phyloP scores from a whole-genome alignment of 768 basidiomycete genomes.

The Mycena epipterygia region DNA sequence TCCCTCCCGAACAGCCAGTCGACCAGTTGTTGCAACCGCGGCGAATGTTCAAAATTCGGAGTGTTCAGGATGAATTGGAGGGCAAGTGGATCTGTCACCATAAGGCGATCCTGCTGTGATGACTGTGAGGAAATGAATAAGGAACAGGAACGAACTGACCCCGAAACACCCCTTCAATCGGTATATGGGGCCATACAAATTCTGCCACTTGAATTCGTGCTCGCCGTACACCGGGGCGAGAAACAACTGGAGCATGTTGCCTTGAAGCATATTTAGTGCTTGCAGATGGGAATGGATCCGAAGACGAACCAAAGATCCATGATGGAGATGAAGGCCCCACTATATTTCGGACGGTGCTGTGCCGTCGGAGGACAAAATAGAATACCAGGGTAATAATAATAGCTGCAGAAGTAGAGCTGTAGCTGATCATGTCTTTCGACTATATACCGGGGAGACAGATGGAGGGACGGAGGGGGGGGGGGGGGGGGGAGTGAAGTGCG shows the following conservation, averaged over 20 bases:
- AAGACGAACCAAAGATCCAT: neutral
- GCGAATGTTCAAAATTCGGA: neutral
- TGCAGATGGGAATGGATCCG: too few relatives aligned
- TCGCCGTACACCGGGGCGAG: slow-evolving; percentile 8
- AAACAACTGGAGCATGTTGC: slow-evolving; percentile 7
- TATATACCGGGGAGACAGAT: too few relatives aligned
- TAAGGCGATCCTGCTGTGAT: slow-evolving; percentile 7
- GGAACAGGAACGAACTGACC: neutral
- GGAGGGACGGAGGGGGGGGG: too few relatives aligned
- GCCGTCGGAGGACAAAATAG: neutral
- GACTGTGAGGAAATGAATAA: neutral
- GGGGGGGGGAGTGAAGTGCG: too few relatives aligned
- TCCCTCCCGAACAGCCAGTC: neutral
- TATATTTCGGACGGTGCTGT: neutral
- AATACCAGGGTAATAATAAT: too few relatives aligned
- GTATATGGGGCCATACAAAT: slow-evolving; percentile 1
- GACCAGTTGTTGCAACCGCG: neutral
- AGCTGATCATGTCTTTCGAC: too few relatives aligned
- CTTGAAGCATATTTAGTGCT: neutral
- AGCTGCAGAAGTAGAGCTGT: too few relatives aligned
- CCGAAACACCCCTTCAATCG: slow-evolving; percentile 12
- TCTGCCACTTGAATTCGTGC: slow-evolving; percentile 20
- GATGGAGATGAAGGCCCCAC: neutral
- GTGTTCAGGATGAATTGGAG: slow-evolving; percentile 6
- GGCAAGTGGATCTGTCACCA: slow-evolving; percentile 19